These are phyloP conservation scores for Paramecium bursaria DNA, from an alignment of 73 alveolate genomes.

Conservation along the genomic window DNA sequence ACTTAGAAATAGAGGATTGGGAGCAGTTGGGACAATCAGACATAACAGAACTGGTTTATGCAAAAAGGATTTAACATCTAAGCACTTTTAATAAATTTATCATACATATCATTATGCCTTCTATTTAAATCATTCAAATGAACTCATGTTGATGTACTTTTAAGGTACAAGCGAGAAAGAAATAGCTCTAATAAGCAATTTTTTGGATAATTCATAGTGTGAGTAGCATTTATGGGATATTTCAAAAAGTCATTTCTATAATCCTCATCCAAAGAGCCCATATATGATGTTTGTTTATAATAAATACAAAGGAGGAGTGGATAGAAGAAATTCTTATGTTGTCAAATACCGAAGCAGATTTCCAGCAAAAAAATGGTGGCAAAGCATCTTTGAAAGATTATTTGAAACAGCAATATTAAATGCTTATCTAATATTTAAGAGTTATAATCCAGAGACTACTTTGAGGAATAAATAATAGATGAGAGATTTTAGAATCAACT, in stretches of 20 bases:
- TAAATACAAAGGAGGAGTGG: slow-evolving; percentile 72
- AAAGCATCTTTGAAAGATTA: slow-evolving; percentile 63
- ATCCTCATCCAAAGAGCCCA: slow-evolving; percentile 50
- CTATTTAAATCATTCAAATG: slow-evolving; percentile 38
- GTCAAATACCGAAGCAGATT: slow-evolving; percentile 57
- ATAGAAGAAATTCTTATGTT: slow-evolving; percentile 68
- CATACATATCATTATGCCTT: slow-evolving; percentile 53
- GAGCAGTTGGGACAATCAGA: slow-evolving; percentile 71
- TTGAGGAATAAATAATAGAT: slow-evolving; percentile 24
- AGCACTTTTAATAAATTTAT: slow-evolving; percentile 48
- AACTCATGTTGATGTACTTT: slow-evolving; percentile 48
- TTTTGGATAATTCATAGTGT: slow-evolving; percentile 29
- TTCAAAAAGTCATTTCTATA: slow-evolving; percentile 41
- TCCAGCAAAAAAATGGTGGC: slow-evolving; percentile 62
- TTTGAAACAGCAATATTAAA: slow-evolving; percentile 64
- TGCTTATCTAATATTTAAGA: slow-evolving; percentile 57
- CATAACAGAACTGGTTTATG: slow-evolving; percentile 60
- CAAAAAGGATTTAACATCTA: slow-evolving; percentile 49
- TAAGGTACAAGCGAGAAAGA: slow-evolving; percentile 62
- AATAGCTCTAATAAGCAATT: slow-evolving; percentile 40
- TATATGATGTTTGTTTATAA: slow-evolving; percentile 61
- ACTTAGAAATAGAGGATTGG: slow-evolving; percentile 57
- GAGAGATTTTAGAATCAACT: slow-evolving; percentile 64
- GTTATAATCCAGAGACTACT: slow-evolving; percentile 55
- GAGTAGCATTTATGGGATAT: slow-evolving; percentile 56